Evolutionary conservation across 108 stramenopile species (phyloP).

Genomic region (Cyclotella kingstonii): DNA sequence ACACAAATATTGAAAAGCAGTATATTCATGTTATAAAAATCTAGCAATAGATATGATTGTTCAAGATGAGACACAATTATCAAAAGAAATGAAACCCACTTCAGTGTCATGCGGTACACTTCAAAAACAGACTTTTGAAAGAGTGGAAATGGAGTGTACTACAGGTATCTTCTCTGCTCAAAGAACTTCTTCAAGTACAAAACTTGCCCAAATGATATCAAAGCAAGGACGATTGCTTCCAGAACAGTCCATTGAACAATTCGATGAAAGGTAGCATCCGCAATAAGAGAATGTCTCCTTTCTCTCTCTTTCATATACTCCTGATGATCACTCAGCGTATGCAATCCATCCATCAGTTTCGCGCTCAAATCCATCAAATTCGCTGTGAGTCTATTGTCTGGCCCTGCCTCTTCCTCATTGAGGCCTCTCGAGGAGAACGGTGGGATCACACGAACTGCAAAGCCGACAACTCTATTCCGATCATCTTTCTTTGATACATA

Average conservation of each 20-base stretch:
- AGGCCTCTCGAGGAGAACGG: conserved; percentile 34
- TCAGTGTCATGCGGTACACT: too few relatives aligned
- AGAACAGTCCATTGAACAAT: conserved; percentile 71
- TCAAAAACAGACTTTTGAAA: too few relatives aligned
- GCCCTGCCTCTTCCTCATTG: conserved; percentile 56
- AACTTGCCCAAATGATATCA: conserved; percentile 72
- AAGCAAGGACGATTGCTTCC: conserved; percentile 64
- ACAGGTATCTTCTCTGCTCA: conserved; percentile 73
- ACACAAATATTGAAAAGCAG: too few relatives aligned
- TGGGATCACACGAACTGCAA: conserved; percentile 51
- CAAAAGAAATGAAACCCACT: too few relatives aligned
- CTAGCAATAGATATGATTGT: too few relatives aligned
- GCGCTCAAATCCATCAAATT: conserved; percentile 30
- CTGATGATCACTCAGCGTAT: conserved; percentile 71
- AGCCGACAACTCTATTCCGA: conserved; percentile 49
- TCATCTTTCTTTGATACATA: conserved; percentile 38
- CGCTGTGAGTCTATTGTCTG: conserved; percentile 48
- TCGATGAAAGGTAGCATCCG: conserved; percentile 50
- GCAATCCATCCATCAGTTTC: conserved; percentile 26
- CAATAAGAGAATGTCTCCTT: conserved; percentile 53
- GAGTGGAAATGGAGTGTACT: too few relatives aligned
- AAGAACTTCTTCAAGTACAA: conserved; percentile 83
- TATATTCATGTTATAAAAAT: too few relatives aligned
- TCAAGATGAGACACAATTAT: too few relatives aligned
- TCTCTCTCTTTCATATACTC: conserved; percentile 72